Evolutionary conservation across 768 basidiomycete genomes (phyloP).

Genomic region (Suillus spraguei): DNA sequence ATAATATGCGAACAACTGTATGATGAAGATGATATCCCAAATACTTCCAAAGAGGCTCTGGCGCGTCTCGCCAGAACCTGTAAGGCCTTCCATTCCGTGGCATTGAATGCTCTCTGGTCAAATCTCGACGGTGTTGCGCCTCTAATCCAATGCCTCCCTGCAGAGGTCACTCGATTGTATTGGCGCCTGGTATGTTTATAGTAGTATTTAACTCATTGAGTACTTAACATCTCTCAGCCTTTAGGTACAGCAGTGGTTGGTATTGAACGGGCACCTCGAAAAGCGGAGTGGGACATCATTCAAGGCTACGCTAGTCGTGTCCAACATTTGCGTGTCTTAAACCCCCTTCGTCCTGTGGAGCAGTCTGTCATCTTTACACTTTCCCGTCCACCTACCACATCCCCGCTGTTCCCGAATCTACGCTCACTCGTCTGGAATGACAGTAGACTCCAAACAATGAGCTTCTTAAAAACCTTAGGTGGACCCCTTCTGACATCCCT

Average conservation of each 20-base stretch:
- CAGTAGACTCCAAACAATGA: not conserved
- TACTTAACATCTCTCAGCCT: not conserved
- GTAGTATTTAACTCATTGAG: not conserved
- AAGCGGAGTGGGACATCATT: constrained; percentile 3
- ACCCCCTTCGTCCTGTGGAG: not conserved
- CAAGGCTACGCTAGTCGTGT: not conserved
- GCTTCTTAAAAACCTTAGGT: not conserved
- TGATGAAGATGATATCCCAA: not conserved
- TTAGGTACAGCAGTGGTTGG: not conserved
- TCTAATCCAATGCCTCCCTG: constrained; percentile 27
- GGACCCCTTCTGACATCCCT: constrained; percentile 2
- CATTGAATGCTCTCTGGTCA: constrained; percentile 30
- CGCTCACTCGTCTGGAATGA: constrained; percentile 1
- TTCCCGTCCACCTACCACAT: not conserved
- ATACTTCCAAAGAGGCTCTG: constrained; percentile 11
- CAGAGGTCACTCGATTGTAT: constrained; percentile 1
- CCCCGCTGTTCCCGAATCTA: constrained; percentile 5
- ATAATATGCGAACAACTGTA: constrained; percentile 1
- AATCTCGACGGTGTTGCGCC: constrained; percentile 21
- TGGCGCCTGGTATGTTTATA: not conserved
- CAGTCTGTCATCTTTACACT: not conserved
- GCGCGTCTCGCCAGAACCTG: constrained; percentile 30
- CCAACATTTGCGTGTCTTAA: not conserved
- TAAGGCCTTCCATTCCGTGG: constrained; percentile 21
- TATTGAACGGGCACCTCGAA: not conserved